These are phyloP conservation scores for Pythium sp. DNA, from an alignment of 352 stramenopile species.

Conservation along the genomic window DNA sequence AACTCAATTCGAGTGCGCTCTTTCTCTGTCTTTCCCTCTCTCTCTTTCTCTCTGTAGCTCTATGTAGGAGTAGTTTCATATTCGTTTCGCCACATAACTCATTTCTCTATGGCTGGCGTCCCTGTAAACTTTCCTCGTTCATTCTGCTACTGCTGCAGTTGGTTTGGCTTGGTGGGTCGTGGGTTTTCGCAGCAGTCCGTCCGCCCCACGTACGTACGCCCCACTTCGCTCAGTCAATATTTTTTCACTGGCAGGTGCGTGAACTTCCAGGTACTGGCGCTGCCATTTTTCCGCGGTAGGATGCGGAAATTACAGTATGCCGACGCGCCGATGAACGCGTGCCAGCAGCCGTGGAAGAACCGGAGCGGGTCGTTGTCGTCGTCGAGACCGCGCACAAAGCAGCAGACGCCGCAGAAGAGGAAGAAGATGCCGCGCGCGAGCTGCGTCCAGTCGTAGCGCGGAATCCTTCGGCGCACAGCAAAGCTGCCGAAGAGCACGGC, in stretches of 20 bases:
- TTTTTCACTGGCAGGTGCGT: conserved; percentile 40
- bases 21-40: too few species aligned
- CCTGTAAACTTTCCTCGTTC: neutral
- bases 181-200: neutral
- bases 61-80: neutral
- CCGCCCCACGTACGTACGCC: too few species aligned
- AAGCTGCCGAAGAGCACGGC: conserved; percentile 42
- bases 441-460: conserved; percentile 50
- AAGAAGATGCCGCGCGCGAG: conserved; percentile 48
- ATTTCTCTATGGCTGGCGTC: neutral
- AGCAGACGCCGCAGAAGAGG: conserved; percentile 43
- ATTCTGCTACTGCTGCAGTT: neutral
- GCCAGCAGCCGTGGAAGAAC: conserved; percentile 83
- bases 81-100: neutral
- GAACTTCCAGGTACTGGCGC: neutral
- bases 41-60: neutral
- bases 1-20: too few species aligned
- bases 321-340: conserved; percentile 65
- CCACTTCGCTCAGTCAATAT: conserved; percentile 7
- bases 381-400: conserved; percentile 63
- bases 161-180: neutral
- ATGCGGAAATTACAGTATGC: conserved; percentile 76
- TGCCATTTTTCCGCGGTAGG: conserved; percentile 26
- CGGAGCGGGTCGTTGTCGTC: conserved; percentile 75
- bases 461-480: conserved; percentile 33